Conservation (phyloP, 257 asterid species). For the Plectranthus barbatus region DNA sequence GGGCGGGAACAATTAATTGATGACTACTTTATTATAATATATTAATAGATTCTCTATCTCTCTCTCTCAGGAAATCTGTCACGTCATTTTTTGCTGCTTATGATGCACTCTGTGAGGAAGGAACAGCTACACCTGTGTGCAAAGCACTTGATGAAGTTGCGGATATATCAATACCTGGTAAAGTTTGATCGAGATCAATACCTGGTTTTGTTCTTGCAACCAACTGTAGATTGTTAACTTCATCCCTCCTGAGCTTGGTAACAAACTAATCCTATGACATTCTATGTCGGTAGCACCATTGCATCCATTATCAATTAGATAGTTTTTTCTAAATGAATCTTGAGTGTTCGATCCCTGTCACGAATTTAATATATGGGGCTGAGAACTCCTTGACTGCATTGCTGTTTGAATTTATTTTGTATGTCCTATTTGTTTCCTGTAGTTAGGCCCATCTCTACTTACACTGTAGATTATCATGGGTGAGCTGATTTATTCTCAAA, state of each 20-base stretch:
- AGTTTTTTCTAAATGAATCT: conserved; percentile 1
- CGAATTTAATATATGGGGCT: neutral
- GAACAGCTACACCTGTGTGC: conserved; percentile 88
- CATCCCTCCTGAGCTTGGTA: conserved; percentile 7
- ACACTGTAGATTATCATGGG: neutral
- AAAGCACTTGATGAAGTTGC: conserved; percentile 87
- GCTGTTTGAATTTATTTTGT: neutral
- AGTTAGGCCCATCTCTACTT: neutral
- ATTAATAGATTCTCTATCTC: no score
- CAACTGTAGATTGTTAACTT: neutral
- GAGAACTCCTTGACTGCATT: neutral
- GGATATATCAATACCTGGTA: conserved; percentile 86
- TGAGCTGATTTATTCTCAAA: neutral
- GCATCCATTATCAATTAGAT: conserved; percentile 2
- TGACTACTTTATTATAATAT: no score
- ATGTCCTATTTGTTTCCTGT: neutral
- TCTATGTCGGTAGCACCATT: neutral
- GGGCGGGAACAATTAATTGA: no score
- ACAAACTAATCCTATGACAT: neutral
- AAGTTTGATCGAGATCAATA: conserved; percentile 11
- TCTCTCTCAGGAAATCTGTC: conserved; percentile 76
- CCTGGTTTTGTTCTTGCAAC: conserved; percentile 8
- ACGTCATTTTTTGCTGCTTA: conserved; percentile 84
- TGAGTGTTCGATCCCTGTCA: neutral
- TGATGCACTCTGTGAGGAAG: conserved; percentile 97